These are phyloP conservation scores for Prinsepia uniflora DNA, from an alignment of 306 rosid genomes.

Conservation along the genomic window DNA sequence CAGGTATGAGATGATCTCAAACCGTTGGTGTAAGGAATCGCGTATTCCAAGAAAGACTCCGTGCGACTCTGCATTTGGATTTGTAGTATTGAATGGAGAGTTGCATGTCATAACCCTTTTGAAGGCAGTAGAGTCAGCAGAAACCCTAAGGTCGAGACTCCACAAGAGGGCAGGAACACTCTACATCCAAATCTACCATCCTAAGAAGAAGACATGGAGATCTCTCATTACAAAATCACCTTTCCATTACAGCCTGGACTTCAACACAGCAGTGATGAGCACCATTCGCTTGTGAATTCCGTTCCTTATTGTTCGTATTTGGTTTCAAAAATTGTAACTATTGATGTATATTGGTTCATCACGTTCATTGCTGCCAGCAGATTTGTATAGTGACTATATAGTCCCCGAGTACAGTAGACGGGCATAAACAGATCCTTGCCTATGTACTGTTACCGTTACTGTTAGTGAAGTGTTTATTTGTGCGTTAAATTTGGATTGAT, in stretches of 20 bases:
- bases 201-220: conserved; percentile 74
- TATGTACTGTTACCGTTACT: too few relatives aligned
- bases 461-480: not conserved
- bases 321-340: conserved; percentile 19
- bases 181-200: conserved; percentile 74
- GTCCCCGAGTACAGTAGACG: conserved; percentile 5
- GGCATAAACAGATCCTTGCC: not conserved
- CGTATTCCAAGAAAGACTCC: conserved; percentile 56
- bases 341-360: conserved; percentile 3
- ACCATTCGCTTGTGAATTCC: conserved; percentile 51
- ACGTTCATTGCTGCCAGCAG: conserved; percentile 1
- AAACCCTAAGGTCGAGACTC: conserved; percentile 46
- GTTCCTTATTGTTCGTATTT: conserved; percentile 16
- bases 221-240: conserved; percentile 55
- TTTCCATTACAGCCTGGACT: conserved; percentile 47
- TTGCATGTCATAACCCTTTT: conserved; percentile 52
- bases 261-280: conserved; percentile 58
- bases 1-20: conserved; percentile 72
- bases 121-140: conserved; percentile 31
- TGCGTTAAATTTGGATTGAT: not conserved
- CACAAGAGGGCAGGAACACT: conserved; percentile 52
- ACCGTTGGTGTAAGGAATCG: conserved; percentile 62
- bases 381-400: conserved; percentile 20
- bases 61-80: conserved; percentile 43
- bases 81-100: conserved; percentile 59